These are phyloP conservation scores for Eutrema yunnanense DNA, from an alignment of 345 rosid species.

Conservation along the genomic window DNA sequence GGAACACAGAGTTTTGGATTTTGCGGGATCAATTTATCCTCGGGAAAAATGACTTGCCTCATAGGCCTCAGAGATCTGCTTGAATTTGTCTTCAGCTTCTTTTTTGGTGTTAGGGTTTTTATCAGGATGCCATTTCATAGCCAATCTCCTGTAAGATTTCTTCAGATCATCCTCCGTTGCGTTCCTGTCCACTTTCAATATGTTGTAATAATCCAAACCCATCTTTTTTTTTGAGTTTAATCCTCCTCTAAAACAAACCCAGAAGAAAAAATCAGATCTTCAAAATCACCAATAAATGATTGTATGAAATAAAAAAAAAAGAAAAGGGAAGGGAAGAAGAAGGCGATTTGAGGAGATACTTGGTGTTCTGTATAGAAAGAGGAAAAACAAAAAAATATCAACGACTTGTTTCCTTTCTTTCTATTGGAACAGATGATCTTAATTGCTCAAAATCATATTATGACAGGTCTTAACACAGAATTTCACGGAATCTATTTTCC, in stretches of 20 bases:
- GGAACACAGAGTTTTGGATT: neutral
- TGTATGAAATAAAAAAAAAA: neutral
- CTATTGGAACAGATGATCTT: neutral
- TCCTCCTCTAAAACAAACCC: neutral
- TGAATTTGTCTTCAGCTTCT: constrained; percentile 93
- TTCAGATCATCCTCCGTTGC: constrained; percentile 92
- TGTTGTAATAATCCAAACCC: constrained; percentile 82
- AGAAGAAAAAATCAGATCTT: constrained; percentile 15
- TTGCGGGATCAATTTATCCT: neutral
- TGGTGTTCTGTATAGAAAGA: neutral
- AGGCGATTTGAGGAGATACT: neutral
- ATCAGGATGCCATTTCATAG: constrained; percentile 98
- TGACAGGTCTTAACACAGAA: constrained; percentile 13
- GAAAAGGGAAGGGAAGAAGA: neutral
- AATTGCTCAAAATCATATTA: constrained; percentile 4
- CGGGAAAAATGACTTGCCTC: constrained; percentile 41
- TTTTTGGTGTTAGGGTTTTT: constrained; percentile 76
- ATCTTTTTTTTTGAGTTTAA: constrained; percentile 18
- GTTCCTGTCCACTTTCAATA: constrained; percentile 64
- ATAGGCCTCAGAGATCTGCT: constrained; percentile 93
- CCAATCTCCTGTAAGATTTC: constrained; percentile 80
- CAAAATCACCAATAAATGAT: neutral
- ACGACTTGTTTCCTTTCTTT: constrained; percentile 7
- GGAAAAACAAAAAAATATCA: constrained; percentile 3
- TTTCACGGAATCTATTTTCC: constrained; percentile 21